Percentiles rank a stretch among this genome's conserved stretches.
phyloP scores from a whole-genome alignment of 169 alveolate genomes.

The Plasmodium gonderi region DNA sequence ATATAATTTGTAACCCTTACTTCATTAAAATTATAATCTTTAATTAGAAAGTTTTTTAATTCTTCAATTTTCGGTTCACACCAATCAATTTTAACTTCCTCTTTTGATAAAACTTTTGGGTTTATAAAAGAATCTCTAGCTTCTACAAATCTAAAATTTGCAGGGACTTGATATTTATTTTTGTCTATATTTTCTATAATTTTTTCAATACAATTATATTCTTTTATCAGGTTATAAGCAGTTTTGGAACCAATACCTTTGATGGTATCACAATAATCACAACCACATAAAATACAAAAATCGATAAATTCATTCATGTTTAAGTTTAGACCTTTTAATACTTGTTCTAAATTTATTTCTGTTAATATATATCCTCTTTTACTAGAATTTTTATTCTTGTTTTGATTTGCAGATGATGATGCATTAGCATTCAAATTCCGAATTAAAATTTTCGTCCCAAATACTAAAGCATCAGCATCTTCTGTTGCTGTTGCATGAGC shows the following conservation, averaged over 20 bases:
- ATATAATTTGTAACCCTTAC: constrained; percentile 84
- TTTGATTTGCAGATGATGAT: constrained; percentile 72
- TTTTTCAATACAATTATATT: constrained; percentile 90
- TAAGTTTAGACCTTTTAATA: constrained; percentile 86
- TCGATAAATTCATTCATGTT: constrained; percentile 96
- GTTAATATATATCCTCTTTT: constrained; percentile 78
- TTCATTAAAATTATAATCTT: constrained; percentile 85
- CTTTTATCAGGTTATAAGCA: constrained; percentile 93
- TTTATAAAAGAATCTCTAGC: constrained; percentile 86
- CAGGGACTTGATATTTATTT: constrained; percentile 76
- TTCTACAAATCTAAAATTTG: constrained; percentile 76
- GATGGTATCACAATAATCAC: constrained; percentile 97
- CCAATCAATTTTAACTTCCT: constrained; percentile 80
- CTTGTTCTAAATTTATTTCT: constrained; percentile 82
- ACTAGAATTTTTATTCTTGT: constrained; percentile 35
- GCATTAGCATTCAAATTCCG: constrained; percentile 80
- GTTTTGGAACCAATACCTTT: constrained; percentile 96
- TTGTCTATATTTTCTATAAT: constrained; percentile 85
- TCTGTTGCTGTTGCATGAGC: constrained; percentile 97
- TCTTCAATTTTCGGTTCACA: constrained; percentile 84
- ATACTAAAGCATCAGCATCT: constrained; percentile 97
- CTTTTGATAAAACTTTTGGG: constrained; percentile 80
- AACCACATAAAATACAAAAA: constrained; percentile 97
- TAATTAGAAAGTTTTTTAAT: constrained; percentile 84
- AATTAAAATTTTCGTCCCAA: constrained; percentile 92